Evolutionary conservation across 441 rosid species (phyloP), one percentile per base, ranked within the genome.

Genomic region (Brassica balearica): DNA sequence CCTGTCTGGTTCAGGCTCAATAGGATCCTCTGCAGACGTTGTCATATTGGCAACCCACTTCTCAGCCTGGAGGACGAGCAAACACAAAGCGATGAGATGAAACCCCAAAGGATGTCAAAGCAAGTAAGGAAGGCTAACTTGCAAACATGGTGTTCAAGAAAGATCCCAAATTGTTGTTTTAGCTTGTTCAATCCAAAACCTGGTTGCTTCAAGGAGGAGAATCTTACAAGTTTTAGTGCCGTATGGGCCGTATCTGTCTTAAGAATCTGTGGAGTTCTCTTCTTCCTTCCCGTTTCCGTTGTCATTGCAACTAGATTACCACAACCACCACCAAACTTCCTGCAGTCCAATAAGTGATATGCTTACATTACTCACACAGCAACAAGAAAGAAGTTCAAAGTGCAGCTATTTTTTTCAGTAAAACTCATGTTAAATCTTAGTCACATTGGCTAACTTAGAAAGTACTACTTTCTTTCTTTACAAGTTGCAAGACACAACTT

Each of bases 31-130:
- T 27, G 77, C 74, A 62, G 62, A 12, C 79, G 73, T 85, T 6
- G 89, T 81, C 98, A 91, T 94, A 74, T 67, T 86, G 71, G 86
- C 83, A 76, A 94, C 91, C 96, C 96, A 94, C 78, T 75, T 86
- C 75, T 91, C 92, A 64, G 97, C 93, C 97, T 92, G 81, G 63
- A 68, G 14, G 22, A 59, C 46, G 25, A 53, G 10, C 46, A 76
- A 74, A 63, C 4, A 69, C 69, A 66, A 77, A 9, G 23, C 75
- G 5, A 10, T 58, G 19, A 55, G 59, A 22, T 62, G 32, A 63
- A 58, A 17, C 8, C 8, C 15, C 69, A 68, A 41, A 10, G 5
- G 2, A 48, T 7, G 15, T 27, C 10, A 61, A 34, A 6, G 9
- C 56, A 65, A 32, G 22, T 62, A 64, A 79, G 29, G 19, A 38